phyloP scores from a whole-genome alignment of 495 filamentous ascomycete genomes.

The Penicillium antarcticum region DNA sequence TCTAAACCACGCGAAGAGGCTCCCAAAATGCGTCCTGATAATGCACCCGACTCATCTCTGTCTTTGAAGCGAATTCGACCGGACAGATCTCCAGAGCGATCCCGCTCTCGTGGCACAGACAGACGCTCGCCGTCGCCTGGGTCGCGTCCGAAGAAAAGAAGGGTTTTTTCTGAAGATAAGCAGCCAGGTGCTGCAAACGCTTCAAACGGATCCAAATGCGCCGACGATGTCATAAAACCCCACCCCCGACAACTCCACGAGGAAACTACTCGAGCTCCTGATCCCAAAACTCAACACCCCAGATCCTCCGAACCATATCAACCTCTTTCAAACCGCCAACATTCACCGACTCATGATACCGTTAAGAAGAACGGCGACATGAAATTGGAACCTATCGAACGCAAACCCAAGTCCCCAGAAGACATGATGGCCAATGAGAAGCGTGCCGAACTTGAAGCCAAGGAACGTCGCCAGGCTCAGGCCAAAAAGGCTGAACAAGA shows the following conservation, averaged over 20 bases:
- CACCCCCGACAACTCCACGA: conserved; percentile 25
- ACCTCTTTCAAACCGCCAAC: conserved; percentile 13
- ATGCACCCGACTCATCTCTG: conserved; percentile 21
- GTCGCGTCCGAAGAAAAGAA: conserved; percentile 47
- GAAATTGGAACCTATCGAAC: conserved; percentile 27
- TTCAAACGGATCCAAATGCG: conserved; percentile 20
- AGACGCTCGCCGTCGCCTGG: conserved; percentile 32
- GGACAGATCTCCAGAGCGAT: conserved; percentile 65
- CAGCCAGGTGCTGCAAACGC: conserved; percentile 31
- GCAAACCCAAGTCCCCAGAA: conserved; percentile 21
- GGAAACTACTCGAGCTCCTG: conserved; percentile 2
- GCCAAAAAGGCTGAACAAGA: conserved; percentile 13
- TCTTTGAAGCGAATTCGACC: conserved; percentile 60
- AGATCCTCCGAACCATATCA: conserved; percentile 13
- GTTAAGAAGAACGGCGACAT: conserved; percentile 26
- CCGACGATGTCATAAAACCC: conserved; percentile 21
- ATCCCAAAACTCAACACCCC: conserved; percentile 8
- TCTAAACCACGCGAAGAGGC: conserved; percentile 39
- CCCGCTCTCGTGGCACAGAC: conserved; percentile 48
- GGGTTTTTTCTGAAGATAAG: conserved; percentile 44
- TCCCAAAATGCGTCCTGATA: conserved; percentile 32
- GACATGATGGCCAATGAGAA: conserved; percentile 30
- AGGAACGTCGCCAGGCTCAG: conserved; percentile 37
- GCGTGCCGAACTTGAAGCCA: conserved; percentile 36
- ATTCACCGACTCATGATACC: conserved; percentile 14